Base-by-base conservation (phyloP, 2,329 filamentous ascomycete genomes). In the Diaporthe sp. region DNA sequence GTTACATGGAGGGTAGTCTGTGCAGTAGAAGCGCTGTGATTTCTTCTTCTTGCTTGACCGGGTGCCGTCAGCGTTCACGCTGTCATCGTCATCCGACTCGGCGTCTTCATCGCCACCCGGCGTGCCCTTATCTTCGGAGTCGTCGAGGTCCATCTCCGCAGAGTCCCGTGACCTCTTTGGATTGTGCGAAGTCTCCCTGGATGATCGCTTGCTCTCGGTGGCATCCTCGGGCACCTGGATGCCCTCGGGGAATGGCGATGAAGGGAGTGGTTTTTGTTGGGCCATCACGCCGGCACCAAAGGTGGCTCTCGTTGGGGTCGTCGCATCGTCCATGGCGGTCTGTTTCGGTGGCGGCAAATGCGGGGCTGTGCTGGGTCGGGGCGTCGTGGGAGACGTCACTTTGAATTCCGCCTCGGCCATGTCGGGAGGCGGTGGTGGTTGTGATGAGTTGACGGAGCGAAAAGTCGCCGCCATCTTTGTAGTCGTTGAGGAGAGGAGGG, bases 11-110 rank as follows among this genome's bases (percentile, higher is more conserved):
- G 96, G 96, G 79, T 95, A 98, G 42, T 98, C 95, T 5, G 94
- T 97, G 85, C 97, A 99, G 84, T 96, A 98, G 84, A 99, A 99
- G 59, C 95, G 92, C 82, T 98, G 95, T 0, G 95, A 95, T 85
- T 98, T 98, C 86, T 98, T 98, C 89, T 98, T 98, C 85, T 97
- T 97, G 70, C 90, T 92, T 12, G 94, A 93, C 76, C 93, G 90
- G n/a, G 88, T 86, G 55, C 91, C 86, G 80, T 93, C 92, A 15
- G 88, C 91, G 73, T 89, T 89, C 30, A 92, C 87, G 78, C 89
- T 92, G 50, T 90, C 92, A 65, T 90, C 90, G 42, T 73, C 75
- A 75, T 94, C 94, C 17, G 93, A 94, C 42, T 82, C 88, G 32
- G 82, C 87, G 25, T 83, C 86, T 51, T 89, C 89, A 17, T 90